A percentile compares a stretch with the other conserved stretches of the same genome.
Evolutionary conservation across 352 stramenopile genomes (phyloP).

Genomic region (Phytophthora europaea): DNA sequence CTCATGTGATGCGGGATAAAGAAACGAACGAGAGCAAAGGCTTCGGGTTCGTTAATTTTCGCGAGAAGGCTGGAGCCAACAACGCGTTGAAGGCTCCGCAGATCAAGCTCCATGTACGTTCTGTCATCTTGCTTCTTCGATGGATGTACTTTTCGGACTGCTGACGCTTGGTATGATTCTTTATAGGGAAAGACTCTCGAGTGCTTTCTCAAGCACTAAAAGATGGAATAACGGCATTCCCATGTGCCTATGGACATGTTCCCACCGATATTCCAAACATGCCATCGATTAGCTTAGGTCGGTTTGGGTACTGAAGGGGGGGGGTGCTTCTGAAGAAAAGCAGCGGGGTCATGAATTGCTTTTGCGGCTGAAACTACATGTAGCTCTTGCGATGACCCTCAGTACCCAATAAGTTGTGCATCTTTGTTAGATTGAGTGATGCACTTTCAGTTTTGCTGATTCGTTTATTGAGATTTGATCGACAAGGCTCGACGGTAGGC

Average conservation of each 20-base stretch:
- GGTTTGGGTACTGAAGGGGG: too few species aligned
- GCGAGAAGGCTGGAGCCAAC: neutral
- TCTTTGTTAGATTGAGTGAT: constrained; percentile 5
- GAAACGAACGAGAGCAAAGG: neutral
- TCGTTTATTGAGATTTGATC: constrained; percentile 11
- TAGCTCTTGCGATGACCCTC: too few species aligned
- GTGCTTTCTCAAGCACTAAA: neutral
- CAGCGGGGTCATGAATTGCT: too few species aligned
- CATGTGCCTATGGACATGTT: neutral
- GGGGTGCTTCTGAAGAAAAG: too few species aligned
- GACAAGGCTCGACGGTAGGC: constrained; percentile 53
- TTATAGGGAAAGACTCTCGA: neutral
- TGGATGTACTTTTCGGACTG: too few species aligned
- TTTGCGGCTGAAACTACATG: too few species aligned
- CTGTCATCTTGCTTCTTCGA: neutral
- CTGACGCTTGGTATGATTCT: neutral
- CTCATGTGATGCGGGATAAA: neutral
- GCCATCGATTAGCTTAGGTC: too few species aligned
- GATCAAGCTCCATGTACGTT: neutral
- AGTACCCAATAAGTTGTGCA: neutral
- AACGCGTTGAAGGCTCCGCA: neutral
- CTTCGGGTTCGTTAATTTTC: neutral
- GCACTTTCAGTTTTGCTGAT: constrained; percentile 1
- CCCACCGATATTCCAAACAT: neutral
- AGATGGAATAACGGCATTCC: neutral